Base-by-base conservation (phyloP, 2,329 filamentous ascomycete species). In the Trichothecium sympodiale region DNA sequence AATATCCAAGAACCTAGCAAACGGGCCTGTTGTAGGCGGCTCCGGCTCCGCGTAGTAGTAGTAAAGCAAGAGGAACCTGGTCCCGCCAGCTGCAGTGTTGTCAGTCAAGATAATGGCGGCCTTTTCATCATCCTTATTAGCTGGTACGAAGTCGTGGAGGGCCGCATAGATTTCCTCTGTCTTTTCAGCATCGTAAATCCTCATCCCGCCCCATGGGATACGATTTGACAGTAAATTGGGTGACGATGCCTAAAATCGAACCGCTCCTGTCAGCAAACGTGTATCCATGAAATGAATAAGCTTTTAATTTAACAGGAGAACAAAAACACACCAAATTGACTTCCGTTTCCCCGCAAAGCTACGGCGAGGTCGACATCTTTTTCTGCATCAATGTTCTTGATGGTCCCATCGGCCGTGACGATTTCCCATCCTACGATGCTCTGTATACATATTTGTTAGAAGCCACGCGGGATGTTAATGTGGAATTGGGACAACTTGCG, bases 141-240 rank as follows among this genome's bases (percentile, higher is more conserved):
- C 40, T 4, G 46, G 44, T 2, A 50, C 41, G 29, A 56, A 59
- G 13, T 52, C 41, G 39, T 60, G 55, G 13, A 59, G 41, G 5
- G 52, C 52, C 18, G 44, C 45, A 38, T 50, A 53, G n/a, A 61
- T 42, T 23, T 48, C 44, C 8, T 50, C 44, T 1, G 46, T 44
- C 17, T 57, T 41, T 8, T 31, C 40, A 4, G 31, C 38, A 17
- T 43, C 46, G 41, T 60, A 62, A n/a, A 53, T 34, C 3, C 56
- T 50, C 5, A 44, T 44, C 3, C 60, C 59, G 12, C 59, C 60
- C 56, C 57, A 63, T 52, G 10, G 52, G 48, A 38, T 50, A 38
- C 2, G 53, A 46, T 36, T 50, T 45, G 30, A 56, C 38, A 7
- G 49, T 52, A 38, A 54, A 59, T 31, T 49, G 45, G 4, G 56